phyloP scores from a whole-genome alignment of 176 grass and related monocot species.

The Hsuehochloa calcarea region DNA sequence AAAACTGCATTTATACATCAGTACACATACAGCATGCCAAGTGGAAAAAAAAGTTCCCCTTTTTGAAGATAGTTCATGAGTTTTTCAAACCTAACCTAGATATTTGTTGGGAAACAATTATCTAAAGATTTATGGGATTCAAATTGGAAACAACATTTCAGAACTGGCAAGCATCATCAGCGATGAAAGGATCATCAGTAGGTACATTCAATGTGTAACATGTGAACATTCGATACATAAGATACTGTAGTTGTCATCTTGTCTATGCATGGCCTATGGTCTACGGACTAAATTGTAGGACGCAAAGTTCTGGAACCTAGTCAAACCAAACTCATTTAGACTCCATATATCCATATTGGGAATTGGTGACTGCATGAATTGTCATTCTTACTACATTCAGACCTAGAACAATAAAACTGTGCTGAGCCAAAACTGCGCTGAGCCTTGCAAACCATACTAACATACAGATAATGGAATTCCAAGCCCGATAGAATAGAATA shows the following conservation, averaged over 20 bases:
- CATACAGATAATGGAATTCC: neutral
- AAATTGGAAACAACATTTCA: conserved; percentile 4
- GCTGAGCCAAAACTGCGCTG: neutral
- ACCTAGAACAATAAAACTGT: neutral
- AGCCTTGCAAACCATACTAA: conserved; percentile 5
- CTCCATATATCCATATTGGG: neutral
- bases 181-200: neutral
- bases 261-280: neutral
- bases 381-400: neutral
- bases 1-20: conserved; percentile 1
- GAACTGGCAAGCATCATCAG: neutral
- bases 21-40: neutral
- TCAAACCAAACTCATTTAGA: conserved; percentile 13
- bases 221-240: neutral
- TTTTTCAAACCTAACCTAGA: neutral
- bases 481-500: neutral
- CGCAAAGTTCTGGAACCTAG: neutral
- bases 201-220: neutral
- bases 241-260: neutral
- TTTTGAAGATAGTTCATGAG: neutral
- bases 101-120: neutral
- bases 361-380: neutral
- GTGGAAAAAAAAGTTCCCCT: neutral
- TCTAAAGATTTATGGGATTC: neutral
- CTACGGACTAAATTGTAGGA: neutral